Percentiles rank a stretch among this genome's conserved stretches.
Evolutionary conservation across 768 basidiomycete genomes (phyloP).

Genomic region (Naganishia onofrii): DNA sequence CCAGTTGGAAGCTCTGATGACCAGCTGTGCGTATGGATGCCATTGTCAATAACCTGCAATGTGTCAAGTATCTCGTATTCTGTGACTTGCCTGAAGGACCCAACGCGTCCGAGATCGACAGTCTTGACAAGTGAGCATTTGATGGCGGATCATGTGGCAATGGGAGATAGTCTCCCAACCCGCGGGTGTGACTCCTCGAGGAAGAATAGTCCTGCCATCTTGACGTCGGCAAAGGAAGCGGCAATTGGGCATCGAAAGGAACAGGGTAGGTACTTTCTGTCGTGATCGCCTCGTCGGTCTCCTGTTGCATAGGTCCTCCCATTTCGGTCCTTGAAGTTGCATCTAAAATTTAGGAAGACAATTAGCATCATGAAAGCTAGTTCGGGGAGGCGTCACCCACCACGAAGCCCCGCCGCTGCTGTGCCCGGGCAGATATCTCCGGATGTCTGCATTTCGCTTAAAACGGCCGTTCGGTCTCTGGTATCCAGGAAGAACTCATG

Average conservation of each 20-base stretch:
- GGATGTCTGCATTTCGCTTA: background rate
- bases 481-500: too few relatives aligned
- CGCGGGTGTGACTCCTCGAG: background rate
- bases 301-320: background rate
- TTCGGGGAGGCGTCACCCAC: background rate
- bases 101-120: background rate
- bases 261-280: background rate
- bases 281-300: background rate
- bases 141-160: background rate
- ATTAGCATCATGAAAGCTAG: too few relatives aligned
- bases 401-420: background rate
- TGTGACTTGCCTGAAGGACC: background rate
- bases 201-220: slow-evolving; percentile 5
- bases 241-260: background rate
- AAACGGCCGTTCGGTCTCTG: background rate
- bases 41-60: background rate
- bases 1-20: background rate
- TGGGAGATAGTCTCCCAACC: background rate
- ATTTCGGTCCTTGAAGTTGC: background rate
- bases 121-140: background rate
- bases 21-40: background rate
- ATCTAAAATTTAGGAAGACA: background rate
- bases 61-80: background rate
- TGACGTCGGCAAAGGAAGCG: background rate
- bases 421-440: background rate